Evolutionary conservation across 2,329 filamentous ascomycete genomes (phyloP), one percentile per base, ranked within the genome.

Genomic region (Chaetomium sp.): DNA sequence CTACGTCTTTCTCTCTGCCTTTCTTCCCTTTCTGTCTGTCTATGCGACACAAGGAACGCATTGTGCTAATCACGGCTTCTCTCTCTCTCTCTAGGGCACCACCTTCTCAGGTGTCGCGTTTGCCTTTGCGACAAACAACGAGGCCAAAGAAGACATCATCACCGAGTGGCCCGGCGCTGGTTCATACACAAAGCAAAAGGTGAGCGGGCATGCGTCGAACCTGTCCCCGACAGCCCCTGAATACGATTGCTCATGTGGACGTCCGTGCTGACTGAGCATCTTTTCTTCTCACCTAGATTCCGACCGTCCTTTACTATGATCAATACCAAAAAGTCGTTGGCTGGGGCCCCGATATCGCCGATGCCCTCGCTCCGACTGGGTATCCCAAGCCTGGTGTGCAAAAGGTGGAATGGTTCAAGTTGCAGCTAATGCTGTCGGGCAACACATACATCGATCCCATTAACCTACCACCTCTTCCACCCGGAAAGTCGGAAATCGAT

Each of bases 281-380:
- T 42, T 42, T 11, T 42, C 11, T 14, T 12, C 41, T 47, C 8
- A 1, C 38, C 32, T 67, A 95, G 94, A 97, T 99, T 65, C 94
- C 94, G 12, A 97, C 94, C 11, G 94, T 99, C n/a, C 82, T 99
- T 59, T 99, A 99, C 78, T 99, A 99, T 70, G 94, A 99, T 70
- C 92, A 97, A 74, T 96, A 96, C 72, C 94, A 99, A 69, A 96
- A 97, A 73, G 94, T 99, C 49, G 94, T 97, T n/a, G 94, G 94
- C 66, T 99, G 94, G 94, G 94, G 94, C 60, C 91, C 92, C 55
- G 94, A 99, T 78, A 97, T 97, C 66, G 90, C 94, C 59, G 92
- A 97, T 74, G 94, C 94, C 61, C 82, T 97, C 62, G 92, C 94
- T 52, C 94, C 94, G 35, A 97, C 94, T 42, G 94, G 94, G 61